These are phyloP conservation scores for Barnettozyma siamensis DNA, from an alignment of 805 yeast species.

Conservation along the genomic window DNA sequence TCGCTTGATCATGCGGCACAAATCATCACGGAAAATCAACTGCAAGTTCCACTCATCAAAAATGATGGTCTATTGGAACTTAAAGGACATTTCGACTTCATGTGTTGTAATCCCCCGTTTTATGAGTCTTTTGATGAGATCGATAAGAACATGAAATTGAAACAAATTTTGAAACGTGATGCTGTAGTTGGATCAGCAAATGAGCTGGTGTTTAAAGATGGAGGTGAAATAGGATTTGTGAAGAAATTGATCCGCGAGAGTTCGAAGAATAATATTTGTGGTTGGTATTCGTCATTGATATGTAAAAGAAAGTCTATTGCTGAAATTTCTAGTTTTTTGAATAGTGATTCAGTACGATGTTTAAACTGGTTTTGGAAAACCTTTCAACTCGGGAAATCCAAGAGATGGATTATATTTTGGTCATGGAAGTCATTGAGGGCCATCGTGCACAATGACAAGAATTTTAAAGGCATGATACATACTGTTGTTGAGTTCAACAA, in stretches of 20 bases:
- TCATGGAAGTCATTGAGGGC: conserved; percentile 15
- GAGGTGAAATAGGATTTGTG: conserved; percentile 43
- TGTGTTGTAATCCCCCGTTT: conserved; percentile 52
- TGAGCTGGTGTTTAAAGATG: conserved; percentile 36
- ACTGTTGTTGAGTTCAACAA: conserved; percentile 16
- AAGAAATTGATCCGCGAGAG: conserved; percentile 31
- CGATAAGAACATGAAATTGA: conserved; percentile 18
- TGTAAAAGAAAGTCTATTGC: conserved; percentile 24
- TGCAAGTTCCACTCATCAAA: conserved; percentile 11
- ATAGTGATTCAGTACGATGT: not conserved
- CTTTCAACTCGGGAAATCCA: conserved; percentile 20
- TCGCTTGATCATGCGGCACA: conserved; percentile 28
- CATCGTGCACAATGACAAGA: conserved; percentile 1
- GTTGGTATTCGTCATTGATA: conserved; percentile 38
- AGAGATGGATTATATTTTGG: conserved; percentile 26
- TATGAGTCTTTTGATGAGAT: conserved; percentile 34
- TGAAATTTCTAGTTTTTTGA: conserved; percentile 7
- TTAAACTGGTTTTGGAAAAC: conserved; percentile 15
- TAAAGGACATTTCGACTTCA: conserved; percentile 21
- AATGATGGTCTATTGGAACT: conserved; percentile 13
- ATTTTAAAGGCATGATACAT: conserved; percentile 1
- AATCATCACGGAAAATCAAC: conserved; percentile 25
- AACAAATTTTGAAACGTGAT: conserved; percentile 19
- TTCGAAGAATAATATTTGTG: conserved; percentile 11
- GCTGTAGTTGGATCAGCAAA: conserved; percentile 27